Evolutionary conservation across 169 alveolate genomes (phyloP), one percentile per base, ranked within the genome.

Genomic region (Perkinsus chesapeaki): DNA sequence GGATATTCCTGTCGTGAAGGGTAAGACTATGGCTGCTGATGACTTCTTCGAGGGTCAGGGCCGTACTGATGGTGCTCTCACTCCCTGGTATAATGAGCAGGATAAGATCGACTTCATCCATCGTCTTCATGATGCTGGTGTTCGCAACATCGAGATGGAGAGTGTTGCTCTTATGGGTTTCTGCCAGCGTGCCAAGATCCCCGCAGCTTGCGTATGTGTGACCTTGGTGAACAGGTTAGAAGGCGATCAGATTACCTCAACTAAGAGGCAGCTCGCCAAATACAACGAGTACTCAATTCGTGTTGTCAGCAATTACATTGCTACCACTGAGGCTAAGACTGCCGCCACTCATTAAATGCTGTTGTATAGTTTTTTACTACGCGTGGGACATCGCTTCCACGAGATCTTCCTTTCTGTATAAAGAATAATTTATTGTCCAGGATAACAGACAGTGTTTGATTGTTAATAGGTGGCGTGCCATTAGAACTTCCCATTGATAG

Each of bases 151-250:
- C 82, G 82, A 60, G 82, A 60, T 60, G 82, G 82, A 60, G 82
- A 60, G 82, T 60, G 82, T 60, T 34, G 82, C 82, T 16, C 82
- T 60, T 16, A 60, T 60, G 82, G 82, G 82, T 16, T 60, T 60
- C 82, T 60, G 82, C 82, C 82, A 60, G 82, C 82, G 82, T 60
- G 82, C 82, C 82, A 60, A 60, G 82, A 60, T 60, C 82, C 82
- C 82, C 82, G 82, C 82, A 20, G 82, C 82, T 60, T 60, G 82
- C 82, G 82, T 60, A 60, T 60, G 82, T 60, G 82, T 60, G 82
- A 60, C 82, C 82, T 60, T 60, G 82, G 82, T 60, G 12, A 60
- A 60, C 82, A 60, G 82, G 82, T 60, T 60, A 34, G 82, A 60
- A 16, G 82, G 82, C 27, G 82, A 60, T 60, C 82, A 60, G 82